These are phyloP conservation scores for Cyathus striatus DNA, from an alignment of 768 basidiomycete genomes.

Conservation along the genomic window DNA sequence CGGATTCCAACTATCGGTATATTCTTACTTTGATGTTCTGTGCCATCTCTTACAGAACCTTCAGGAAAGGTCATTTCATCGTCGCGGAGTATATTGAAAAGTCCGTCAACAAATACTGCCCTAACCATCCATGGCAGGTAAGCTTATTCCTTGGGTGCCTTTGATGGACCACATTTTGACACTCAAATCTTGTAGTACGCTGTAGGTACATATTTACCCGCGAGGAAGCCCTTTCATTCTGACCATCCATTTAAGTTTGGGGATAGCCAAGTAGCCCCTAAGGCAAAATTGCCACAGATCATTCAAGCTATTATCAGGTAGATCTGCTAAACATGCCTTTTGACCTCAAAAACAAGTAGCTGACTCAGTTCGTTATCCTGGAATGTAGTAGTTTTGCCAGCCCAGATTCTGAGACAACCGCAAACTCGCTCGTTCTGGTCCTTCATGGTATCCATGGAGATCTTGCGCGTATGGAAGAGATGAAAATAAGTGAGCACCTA, in stretches of 20 bases:
- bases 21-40: slow-evolving; percentile 9
- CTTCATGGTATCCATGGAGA: slow-evolving; percentile 54
- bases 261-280: slow-evolving; percentile 66
- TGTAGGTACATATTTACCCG: too few relatives aligned
- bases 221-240: too few relatives aligned
- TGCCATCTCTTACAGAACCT: slow-evolving; percentile 9
- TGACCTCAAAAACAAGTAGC: not conserved
- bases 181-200: slow-evolving; percentile 43
- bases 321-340: slow-evolving; percentile 6
- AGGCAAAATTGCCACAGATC: slow-evolving; percentile 63
- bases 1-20: slow-evolving; percentile 74
- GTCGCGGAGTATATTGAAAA: slow-evolving; percentile 67
- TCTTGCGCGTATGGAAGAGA: slow-evolving; percentile 63
- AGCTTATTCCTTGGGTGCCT: slow-evolving; percentile 16
- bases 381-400: slow-evolving; percentile 59
- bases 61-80: slow-evolving; percentile 69
- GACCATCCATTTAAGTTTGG: slow-evolving; percentile 71
- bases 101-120: slow-evolving; percentile 53
- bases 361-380: slow-evolving; percentile 5
- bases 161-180: not conserved
- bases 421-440: slow-evolving; percentile 70
- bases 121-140: slow-evolving; percentile 73
- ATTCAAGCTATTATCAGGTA: slow-evolving; percentile 72
- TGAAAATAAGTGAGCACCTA: slow-evolving; percentile 65
- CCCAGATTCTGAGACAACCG: slow-evolving; percentile 68